phyloP scores from a whole-genome alignment of 257 asterid genomes.

The Agastache rugosa region DNA sequence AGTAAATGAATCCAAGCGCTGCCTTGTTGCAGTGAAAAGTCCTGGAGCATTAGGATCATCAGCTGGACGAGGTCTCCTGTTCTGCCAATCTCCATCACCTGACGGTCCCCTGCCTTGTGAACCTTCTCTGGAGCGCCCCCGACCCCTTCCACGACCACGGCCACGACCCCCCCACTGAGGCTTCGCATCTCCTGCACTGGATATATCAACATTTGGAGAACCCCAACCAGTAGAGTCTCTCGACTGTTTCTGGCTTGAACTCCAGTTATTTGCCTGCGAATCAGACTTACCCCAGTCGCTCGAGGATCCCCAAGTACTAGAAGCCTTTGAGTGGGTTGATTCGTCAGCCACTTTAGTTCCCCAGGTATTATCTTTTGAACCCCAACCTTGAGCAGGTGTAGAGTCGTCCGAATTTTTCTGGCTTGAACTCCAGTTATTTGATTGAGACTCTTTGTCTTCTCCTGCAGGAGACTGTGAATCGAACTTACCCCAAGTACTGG shows the following conservation, averaged over 20 bases:
- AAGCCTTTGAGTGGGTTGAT: slow-evolving; percentile 38
- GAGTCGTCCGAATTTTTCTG: slow-evolving; percentile 43
- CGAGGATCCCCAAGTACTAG: slow-evolving; percentile 51
- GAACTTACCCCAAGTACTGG: slow-evolving; percentile 44
- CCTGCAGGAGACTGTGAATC: slow-evolving; percentile 16
- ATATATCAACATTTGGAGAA: slow-evolving; percentile 32
- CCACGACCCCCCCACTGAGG: slow-evolving; percentile 55
- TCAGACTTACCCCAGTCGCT: slow-evolving; percentile 50
- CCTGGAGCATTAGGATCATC: slow-evolving; percentile 57
- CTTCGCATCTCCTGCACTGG: slow-evolving; percentile 35
- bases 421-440: slow-evolving; percentile 41
- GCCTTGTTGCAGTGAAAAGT: slow-evolving; percentile 60
- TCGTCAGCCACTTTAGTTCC: slow-evolving; percentile 41
- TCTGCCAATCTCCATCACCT: slow-evolving; percentile 64
- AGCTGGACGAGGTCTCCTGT: slow-evolving; percentile 52
- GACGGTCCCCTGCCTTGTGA: slow-evolving; percentile 66
- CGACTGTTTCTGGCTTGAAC: slow-evolving; percentile 41
- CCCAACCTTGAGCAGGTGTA: slow-evolving; percentile 44
- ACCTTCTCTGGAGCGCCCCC: slow-evolving; percentile 52
- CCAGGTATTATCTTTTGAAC: slow-evolving; percentile 39
- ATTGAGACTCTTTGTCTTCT: slow-evolving; percentile 38
- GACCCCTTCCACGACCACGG: slow-evolving; percentile 53
- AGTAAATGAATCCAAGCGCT: slow-evolving; percentile 73
- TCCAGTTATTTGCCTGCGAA: slow-evolving; percentile 40
- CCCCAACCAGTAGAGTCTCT: slow-evolving; percentile 48